Conservation (phyloP, 148 eudicot species). For the Chenopodium quinoa region DNA sequence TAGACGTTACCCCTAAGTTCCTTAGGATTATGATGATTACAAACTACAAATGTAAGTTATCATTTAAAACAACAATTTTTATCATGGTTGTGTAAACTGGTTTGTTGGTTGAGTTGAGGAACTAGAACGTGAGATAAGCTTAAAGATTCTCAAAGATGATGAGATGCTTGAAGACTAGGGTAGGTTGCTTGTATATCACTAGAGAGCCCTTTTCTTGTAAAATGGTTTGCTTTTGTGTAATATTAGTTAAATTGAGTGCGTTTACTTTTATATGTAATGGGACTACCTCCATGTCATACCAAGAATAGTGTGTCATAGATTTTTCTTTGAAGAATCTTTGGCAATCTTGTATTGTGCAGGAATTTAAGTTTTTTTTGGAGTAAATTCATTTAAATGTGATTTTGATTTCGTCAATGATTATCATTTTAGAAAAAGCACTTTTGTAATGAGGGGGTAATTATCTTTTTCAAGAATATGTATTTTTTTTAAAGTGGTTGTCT, state of each 20-base stretch:
- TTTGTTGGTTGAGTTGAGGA: background rate
- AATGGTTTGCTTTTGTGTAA: background rate
- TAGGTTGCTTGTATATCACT: background rate
- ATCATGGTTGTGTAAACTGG: background rate
- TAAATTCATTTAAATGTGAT: no score
- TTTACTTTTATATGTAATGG: background rate
- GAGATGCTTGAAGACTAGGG: background rate
- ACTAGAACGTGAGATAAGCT: background rate
- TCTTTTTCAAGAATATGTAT: no score
- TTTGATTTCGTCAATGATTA: no score
- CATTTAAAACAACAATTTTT: no score
- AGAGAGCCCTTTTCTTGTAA: background rate
- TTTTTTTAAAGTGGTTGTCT: no score
- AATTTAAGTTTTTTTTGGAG: background rate
- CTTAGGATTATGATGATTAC: no score
- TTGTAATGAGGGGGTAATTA: no score
- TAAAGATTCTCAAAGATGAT: no score
- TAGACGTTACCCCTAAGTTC: no score
- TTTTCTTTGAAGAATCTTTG: background rate
- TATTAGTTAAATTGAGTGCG: background rate
- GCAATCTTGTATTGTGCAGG: background rate
- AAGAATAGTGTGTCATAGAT: background rate
- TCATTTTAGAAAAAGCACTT: no score
- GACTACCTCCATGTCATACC: background rate
- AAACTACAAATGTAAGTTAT: no score